A percentile compares a stretch with the other conserved stretches of the same genome.
These are phyloP conservation scores for Arthroderma uncinatum DNA, from an alignment of 2,329 filamentous ascomycete species.

Conservation along the genomic window DNA sequence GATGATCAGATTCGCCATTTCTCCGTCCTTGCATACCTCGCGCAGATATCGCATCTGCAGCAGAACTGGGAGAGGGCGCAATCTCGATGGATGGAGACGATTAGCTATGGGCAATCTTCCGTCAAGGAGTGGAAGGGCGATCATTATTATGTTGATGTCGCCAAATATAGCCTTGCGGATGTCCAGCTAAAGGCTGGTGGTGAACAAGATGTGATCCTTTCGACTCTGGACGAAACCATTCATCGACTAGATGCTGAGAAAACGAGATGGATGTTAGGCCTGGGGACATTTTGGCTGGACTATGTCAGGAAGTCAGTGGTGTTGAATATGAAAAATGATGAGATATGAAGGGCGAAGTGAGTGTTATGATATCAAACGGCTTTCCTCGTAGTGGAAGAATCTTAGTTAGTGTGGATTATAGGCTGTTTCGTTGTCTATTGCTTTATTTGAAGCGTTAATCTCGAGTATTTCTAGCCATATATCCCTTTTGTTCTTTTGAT, in stretches of 20 bases:
- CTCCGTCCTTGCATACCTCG: slow-evolving; percentile 5
- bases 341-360: not conserved
- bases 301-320: slow-evolving; percentile 5
- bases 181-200: slow-evolving; percentile 2
- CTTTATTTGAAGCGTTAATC: too few relatives aligned
- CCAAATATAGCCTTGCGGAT: slow-evolving; percentile 6
- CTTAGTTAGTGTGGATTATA: too few relatives aligned
- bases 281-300: slow-evolving; percentile 9
- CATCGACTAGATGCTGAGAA: not conserved
- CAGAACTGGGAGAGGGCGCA: slow-evolving; percentile 5
- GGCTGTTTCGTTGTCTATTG: too few relatives aligned
- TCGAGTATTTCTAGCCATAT: not conserved
- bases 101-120: slow-evolving; percentile 4
- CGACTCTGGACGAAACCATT: not conserved
- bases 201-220: not conserved
- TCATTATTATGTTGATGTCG: slow-evolving; percentile 8
- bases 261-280: slow-evolving; percentile 5
- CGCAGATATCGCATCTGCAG: slow-evolving; percentile 7
- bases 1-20: slow-evolving; percentile 9
- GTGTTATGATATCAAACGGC: not conserved
- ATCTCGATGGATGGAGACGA: slow-evolving; percentile 2
- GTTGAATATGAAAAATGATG: slow-evolving; percentile 1
- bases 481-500: not conserved
- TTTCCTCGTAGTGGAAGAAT: too few relatives aligned
- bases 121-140: not conserved